Conservation (phyloP, 441 rosid species). For the Aquilaria agallochum region DNA sequence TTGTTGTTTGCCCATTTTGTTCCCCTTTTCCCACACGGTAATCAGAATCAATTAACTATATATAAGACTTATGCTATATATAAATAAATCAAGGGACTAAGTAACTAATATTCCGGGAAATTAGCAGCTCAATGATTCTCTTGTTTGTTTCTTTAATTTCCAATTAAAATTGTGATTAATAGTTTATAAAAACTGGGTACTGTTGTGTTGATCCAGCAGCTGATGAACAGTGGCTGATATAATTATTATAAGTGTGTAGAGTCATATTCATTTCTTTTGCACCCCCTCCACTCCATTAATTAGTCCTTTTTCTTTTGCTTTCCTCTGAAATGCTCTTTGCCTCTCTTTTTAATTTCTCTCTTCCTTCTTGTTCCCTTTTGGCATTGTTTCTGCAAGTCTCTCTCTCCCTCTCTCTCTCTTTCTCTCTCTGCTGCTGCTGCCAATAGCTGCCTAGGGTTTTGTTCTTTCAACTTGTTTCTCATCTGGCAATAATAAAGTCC, state of each 20-base stretch:
- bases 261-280: conserved; percentile 30
- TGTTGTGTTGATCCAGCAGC: not conserved
- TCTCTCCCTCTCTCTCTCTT: conserved; percentile 12
- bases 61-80: not conserved
- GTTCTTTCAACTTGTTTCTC: conserved; percentile 23
- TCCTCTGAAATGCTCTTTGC: conserved; percentile 45
- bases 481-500: conserved; percentile 1
- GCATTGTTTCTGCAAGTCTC: conserved; percentile 40
- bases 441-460: conserved; percentile 48
- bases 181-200: not conserved
- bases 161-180: not conserved
- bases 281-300: conserved; percentile 38
- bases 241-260: conserved; percentile 26
- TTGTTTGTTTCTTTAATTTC: not conserved
- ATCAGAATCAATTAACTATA: not conserved
- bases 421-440: conserved; percentile 8
- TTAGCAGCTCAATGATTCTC: not conserved
- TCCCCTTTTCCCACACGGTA: too few species aligned
- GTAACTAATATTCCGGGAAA: not conserved
- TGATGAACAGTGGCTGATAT: conserved; percentile 24
- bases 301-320: conserved; percentile 31
- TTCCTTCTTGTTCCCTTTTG: conserved; percentile 24
- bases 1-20: too few species aligned
- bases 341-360: conserved; percentile 17
- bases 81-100: too few species aligned